Base-by-base conservation (phyloP, 345 rosid genomes). In the Melaleuca alternifolia region DNA sequence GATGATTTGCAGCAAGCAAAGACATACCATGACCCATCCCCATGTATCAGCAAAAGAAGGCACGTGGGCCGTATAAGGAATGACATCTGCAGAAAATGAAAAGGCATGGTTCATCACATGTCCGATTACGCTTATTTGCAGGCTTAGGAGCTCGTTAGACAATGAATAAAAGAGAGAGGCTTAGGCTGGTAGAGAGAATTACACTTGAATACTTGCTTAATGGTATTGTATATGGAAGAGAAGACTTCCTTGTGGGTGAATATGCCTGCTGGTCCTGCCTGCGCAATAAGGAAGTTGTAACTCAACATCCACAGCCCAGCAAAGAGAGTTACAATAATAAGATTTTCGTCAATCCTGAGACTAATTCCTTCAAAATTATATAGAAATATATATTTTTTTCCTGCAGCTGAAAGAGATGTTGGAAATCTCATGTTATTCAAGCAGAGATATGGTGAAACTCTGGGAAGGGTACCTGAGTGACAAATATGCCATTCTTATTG, bases 231-330 rank as follows among this genome's bases (percentile, higher is more conserved):
- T 85, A 97, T 97, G 46, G 98, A 96, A 33, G 98, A 89, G 89
- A 96, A 97, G 24, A 97, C 99, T 90, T 97, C 98, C 87, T 93
- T 95, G 91, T 97, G 99, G 86, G 97, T 95, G 93, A 93, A 97
- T 87, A 96, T 93, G 71, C 99, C 99, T 30, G 99, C 99, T 50
- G 99, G 99, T 86, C 99, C 98, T 84, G 99, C 98, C 98, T 97
- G 65, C 76, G 21, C 20, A 86, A 84, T 1, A 13, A 62, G 12
- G 54, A 54, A 57, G 20, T 23, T 11, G 5, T 9, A 86, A 20
- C 18, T n/a, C 82, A 37, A 41, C 15, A 52, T 54, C 3, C 12
- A 16, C 54, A n/a, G 26, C 9, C 37, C 48, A 57, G 51, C 76
- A 37, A 84, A 84, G 20, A 18, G 28, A 20, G 37, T 62, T n/a